A percentile compares a stretch with the other conserved stretches of the same genome.
Conservation (phyloP, 306 rosid species). For the Cercis canadensis region DNA sequence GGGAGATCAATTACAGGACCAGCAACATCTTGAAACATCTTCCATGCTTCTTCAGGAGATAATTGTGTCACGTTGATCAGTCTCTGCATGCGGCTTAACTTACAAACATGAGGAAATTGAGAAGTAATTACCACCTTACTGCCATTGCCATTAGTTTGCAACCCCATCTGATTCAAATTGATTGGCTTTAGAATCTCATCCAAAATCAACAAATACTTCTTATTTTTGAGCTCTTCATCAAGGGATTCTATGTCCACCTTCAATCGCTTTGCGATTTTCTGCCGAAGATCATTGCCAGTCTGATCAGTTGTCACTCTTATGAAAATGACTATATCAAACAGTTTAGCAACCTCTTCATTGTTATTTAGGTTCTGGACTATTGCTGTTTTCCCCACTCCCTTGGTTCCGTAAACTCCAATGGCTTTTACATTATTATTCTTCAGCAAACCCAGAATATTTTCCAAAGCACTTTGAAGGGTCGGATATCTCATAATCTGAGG, state of each 20-base stretch:
- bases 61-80: background rate
- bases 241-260: background rate
- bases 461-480: constrained; percentile 29
- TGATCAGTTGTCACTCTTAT: background rate
- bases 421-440: constrained; percentile 8
- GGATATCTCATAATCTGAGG: constrained; percentile 35
- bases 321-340: constrained; percentile 38
- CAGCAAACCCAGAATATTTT: background rate
- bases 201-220: constrained; percentile 8
- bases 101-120: background rate
- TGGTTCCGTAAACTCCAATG: constrained; percentile 36
- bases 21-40: background rate
- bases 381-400: constrained; percentile 41
- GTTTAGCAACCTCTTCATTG: constrained; percentile 23
- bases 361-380: constrained; percentile 34
- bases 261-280: too few relatives aligned
- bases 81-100: background rate
- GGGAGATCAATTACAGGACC: background rate
- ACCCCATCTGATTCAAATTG: background rate
- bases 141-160: background rate
- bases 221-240: background rate
- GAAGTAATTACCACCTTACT: background rate
- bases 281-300: too few relatives aligned
- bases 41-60: background rate
- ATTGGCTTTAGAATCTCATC: background rate